These are phyloP conservation scores for Alternaria solani DNA, from an alignment of 2,329 filamentous ascomycete genomes.

Conservation along the genomic window DNA sequence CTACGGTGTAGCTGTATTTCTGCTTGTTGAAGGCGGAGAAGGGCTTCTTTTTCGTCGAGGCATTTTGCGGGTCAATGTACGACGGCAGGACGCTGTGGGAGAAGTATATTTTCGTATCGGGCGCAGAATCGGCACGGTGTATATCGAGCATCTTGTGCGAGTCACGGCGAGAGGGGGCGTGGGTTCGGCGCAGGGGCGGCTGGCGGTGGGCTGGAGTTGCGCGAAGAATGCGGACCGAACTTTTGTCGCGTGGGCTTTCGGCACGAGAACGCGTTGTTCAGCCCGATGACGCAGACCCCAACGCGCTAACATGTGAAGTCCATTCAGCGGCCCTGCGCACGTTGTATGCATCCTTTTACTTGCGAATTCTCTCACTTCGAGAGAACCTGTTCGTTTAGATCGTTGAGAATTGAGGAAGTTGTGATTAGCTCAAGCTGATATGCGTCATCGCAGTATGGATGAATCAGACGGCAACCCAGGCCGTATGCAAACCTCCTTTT, in stretches of 20 bases:
- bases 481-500: background rate
- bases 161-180: background rate
- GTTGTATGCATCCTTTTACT: background rate
- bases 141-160: conserved; percentile 44
- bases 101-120: conserved; percentile 73
- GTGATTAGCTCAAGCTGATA: too few relatives aligned
- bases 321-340: background rate
- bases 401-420: too few relatives aligned
- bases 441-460: too few relatives aligned
- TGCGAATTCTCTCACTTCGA: too few relatives aligned
- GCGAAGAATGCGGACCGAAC: conserved; percentile 5
- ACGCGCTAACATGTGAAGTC: conserved; percentile 13
- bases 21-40: conserved; percentile 74
- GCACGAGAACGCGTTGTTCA: conserved; percentile 11
- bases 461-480: too few relatives aligned
- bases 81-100: conserved; percentile 71
- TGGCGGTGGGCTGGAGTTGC: background rate
- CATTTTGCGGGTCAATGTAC: conserved; percentile 70
- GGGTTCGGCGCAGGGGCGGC: background rate
- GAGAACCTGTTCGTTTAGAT: too few relatives aligned
- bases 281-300: conserved; percentile 2
- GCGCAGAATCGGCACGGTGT: conserved; percentile 40
- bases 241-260: conserved; percentile 11
- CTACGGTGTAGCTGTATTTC: conserved; percentile 73
- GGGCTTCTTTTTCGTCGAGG: conserved; percentile 71